Conservation (phyloP, 2,329 filamentous ascomycete genomes). For the Diaporthe sp. region DNA sequence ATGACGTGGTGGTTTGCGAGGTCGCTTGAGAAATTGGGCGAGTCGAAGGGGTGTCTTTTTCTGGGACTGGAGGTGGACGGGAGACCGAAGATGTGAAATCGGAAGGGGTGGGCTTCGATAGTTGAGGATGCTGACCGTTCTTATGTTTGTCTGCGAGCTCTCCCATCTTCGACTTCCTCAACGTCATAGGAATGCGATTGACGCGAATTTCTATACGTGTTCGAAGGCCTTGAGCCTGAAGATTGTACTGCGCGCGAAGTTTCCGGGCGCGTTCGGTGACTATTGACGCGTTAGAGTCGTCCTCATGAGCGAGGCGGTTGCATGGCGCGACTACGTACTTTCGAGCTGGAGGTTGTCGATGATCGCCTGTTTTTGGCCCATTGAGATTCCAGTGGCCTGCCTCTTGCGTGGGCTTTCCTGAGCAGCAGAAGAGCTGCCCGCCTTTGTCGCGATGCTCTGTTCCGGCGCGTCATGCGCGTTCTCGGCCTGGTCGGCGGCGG, state of each 20-base stretch:
- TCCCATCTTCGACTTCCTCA: constrained; percentile 84
- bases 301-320: neutral
- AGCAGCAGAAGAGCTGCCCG: constrained; percentile 49
- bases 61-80: constrained; percentile 59
- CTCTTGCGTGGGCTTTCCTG: constrained; percentile 71
- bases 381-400: constrained; percentile 68
- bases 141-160: constrained; percentile 64
- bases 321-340: constrained; percentile 62
- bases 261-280: constrained; percentile 90
- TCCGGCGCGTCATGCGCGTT: constrained; percentile 38
- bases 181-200: constrained; percentile 85
- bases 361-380: constrained; percentile 83
- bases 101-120: constrained; percentile 54
- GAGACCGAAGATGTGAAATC: constrained; percentile 40
- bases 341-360: constrained; percentile 92
- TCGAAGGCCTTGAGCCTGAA: constrained; percentile 86
- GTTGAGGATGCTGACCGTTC: constrained; percentile 36
- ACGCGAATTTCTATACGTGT: constrained; percentile 92
- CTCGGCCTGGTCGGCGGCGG: constrained; percentile 39
- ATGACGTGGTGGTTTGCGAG: constrained; percentile 27
- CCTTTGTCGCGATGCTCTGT: constrained; percentile 47
- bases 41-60: constrained; percentile 54
- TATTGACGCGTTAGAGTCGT: constrained; percentile 49
- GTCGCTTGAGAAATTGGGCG: constrained; percentile 25
- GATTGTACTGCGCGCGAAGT: constrained; percentile 86